Evolutionary conservation across 768 basidiomycete species (phyloP), one percentile per base, ranked within the genome.

Genomic region (Krasilnikovozyma curviuscula): DNA sequence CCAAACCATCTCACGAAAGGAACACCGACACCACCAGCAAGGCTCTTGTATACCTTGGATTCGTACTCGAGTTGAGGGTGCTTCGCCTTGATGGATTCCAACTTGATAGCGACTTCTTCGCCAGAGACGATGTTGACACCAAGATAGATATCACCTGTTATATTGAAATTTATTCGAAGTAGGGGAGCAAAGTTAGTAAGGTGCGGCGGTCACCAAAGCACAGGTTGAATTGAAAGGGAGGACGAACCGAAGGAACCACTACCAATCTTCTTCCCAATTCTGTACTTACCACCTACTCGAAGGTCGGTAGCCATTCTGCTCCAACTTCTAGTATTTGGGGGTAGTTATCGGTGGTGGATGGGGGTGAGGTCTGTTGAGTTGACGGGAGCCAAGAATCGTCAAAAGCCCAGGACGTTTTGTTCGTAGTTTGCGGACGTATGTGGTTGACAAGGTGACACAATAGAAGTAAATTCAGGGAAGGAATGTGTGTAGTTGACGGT

Each of bases 91-190:
- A 97, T 86, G 2, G 91, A 95, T 69, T 98, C 93, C 59, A 98
- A 83, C 69, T 98, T 98, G 75, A 98, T 98, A 63, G 88, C 93
- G 53, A 97, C 91, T 65, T 97, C 93, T 65, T 98, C 93, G 23
- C 91, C 91, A 16, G 91, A 95, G 64, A 97, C 95, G 71, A 98
- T 95, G 74, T 97, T 98, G 67, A 93, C 91, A 49, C 93, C 93
- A 54, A 97, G 83, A 66, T 97, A 97, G 68, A 98, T 95, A 65
- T 95, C 91, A 67, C 88, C 91, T 91, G 54, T 1, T 28, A 6
- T 13, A 5, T 7, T 2, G 10, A 24, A 37, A 19, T n/a, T n/a
- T n/a, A n/a, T n/a, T n/a, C n/a, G n/a, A n/a, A n/a, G n/a, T n/a
- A n/a, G n/a, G n/a, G 37, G 16, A 24, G 30, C 12, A 14, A 23